These are phyloP conservation scores for Suillus clintonianus DNA, from an alignment of 768 basidiomycete genomes.

Conservation along the genomic window DNA sequence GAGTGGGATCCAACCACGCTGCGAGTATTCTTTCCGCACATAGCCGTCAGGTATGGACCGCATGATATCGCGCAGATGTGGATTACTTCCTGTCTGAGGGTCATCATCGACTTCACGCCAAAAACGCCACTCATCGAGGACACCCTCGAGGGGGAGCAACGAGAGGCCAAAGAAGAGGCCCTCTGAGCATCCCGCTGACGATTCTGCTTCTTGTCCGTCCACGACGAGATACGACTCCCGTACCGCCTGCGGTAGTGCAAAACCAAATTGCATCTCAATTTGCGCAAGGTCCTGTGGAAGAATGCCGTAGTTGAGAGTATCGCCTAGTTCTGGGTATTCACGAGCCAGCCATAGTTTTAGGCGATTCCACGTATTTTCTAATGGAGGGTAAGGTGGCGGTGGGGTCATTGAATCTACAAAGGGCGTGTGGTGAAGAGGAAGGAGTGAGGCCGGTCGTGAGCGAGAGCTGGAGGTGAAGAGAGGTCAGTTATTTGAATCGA, in stretches of 20 bases:
- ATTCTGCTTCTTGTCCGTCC: slow-evolving; percentile 94
- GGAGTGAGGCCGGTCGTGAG: slow-evolving; percentile 55
- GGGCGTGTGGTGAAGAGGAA: slow-evolving; percentile 67
- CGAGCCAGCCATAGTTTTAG: slow-evolving; percentile 78
- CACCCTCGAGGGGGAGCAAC: slow-evolving; percentile 90
- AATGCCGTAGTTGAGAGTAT: slow-evolving; percentile 93
- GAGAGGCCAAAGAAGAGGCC: slow-evolving; percentile 96
- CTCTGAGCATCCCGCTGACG: slow-evolving; percentile 81
- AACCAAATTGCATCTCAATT: slow-evolving; percentile 84
- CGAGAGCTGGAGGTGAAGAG: slow-evolving; percentile 30
- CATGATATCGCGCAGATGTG: slow-evolving; percentile 73
- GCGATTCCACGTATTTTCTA: slow-evolving; percentile 83
- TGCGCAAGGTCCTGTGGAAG: slow-evolving; percentile 76
- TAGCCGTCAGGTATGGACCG: slow-evolving; percentile 86
- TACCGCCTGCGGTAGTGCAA: slow-evolving; percentile 81
- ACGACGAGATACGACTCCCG: slow-evolving; percentile 86
- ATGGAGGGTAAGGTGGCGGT: slow-evolving; percentile 63
- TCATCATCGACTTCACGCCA: slow-evolving; percentile 95
- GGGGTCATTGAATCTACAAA: slow-evolving; percentile 41
- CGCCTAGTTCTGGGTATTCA: slow-evolving; percentile 92
- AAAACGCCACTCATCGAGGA: slow-evolving; percentile 93
- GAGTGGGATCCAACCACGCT: slow-evolving; percentile 95
- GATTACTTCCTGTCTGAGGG: slow-evolving; percentile 80
- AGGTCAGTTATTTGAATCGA: slow-evolving; percentile 3
- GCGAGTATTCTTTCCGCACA: slow-evolving; percentile 89